Evolutionary conservation across 2,329 filamentous ascomycete species (phyloP).

Genomic region (Botrytis hyacinthi): DNA sequence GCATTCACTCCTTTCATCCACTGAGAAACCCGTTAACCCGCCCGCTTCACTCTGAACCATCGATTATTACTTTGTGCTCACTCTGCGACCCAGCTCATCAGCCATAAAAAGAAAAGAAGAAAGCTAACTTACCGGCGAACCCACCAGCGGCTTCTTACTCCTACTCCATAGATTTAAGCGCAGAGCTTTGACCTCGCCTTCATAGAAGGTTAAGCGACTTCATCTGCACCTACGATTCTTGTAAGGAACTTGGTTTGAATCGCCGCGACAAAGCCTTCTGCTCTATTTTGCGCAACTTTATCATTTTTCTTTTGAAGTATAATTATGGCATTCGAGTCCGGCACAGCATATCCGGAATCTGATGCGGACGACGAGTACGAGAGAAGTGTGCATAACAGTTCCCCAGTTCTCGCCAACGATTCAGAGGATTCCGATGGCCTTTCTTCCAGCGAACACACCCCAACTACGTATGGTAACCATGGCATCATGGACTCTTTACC

Average conservation of each 20-base stretch:
- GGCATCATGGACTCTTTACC: constrained; percentile 64
- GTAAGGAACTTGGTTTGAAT: constrained; percentile 20
- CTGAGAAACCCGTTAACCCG: not conserved
- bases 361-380: constrained; percentile 84
- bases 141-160: not conserved
- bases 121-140: not conserved
- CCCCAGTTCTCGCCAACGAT: constrained; percentile 62
- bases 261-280: constrained; percentile 19
- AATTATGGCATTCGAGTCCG: constrained; percentile 57
- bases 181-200: constrained; percentile 21
- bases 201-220: constrained; percentile 21
- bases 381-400: constrained; percentile 65
- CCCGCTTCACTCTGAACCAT: not conserved
- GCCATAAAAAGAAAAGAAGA: not conserved
- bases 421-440: constrained; percentile 70
- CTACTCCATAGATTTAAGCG: constrained; percentile 17
- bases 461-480: constrained; percentile 72
- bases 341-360: constrained; percentile 73
- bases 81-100: constrained; percentile 1
- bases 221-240: constrained; percentile 22
- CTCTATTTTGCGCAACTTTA: constrained; percentile 15
- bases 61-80: not conserved
- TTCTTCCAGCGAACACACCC: constrained; percentile 68
- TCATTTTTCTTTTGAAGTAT: constrained; percentile 12
- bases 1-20: not conserved